Evolutionary conservation across 495 filamentous ascomycete species (phyloP), one percentile per base, ranked within the genome.

Genomic region (Elasticomyces elasticus): DNA sequence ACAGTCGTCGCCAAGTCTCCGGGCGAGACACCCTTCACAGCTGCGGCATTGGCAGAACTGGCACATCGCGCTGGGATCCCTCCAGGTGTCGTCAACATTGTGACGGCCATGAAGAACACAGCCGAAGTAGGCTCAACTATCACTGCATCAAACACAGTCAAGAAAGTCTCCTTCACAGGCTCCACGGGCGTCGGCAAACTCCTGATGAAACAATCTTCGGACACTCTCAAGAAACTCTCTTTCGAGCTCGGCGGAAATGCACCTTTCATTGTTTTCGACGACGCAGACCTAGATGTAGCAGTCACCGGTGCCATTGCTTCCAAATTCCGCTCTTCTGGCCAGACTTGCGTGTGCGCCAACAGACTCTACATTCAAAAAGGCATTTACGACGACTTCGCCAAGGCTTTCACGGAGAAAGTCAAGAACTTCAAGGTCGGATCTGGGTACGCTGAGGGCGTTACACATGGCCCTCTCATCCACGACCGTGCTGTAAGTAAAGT

Each of bases 211-310:
- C 74, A 79, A 59, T 79, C 78, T 40, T 71, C 81, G 0, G 72
- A 76, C 20, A 79, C 81, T 1, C 67, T 87, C 48, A 87, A 86
- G 71, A 88, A 87, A 58, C 64, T 84, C 11, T 83, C 80, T 1
- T 77, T 87, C 27, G 84, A 88, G 66, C 74, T 88, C 23, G 84
- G 84, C 26, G 84, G 84, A 4, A 87, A 88, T 65, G 84, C 83
- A 41, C 84, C 84, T 0, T 85, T 85, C 67, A 71, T 87, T 40
- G 76, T 87, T 6, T 87, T 88, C 60, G 79, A 85, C 45, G 84
- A 88, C 64, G 83, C 84, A 19, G 79, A 86, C 50, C 68, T 86
- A 15, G 76, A 84, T 17, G 71, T 77, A 47, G 81, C 83, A 3
- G 67, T 81, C 9, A 72, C 76, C 22, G 76, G 75, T 45, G 73